A percentile compares a stretch with the other conserved stretches of the same genome.
These are phyloP conservation scores for Tetrahymena malaccensis DNA, from an alignment of 73 alveolate species.

Conservation along the genomic window DNA sequence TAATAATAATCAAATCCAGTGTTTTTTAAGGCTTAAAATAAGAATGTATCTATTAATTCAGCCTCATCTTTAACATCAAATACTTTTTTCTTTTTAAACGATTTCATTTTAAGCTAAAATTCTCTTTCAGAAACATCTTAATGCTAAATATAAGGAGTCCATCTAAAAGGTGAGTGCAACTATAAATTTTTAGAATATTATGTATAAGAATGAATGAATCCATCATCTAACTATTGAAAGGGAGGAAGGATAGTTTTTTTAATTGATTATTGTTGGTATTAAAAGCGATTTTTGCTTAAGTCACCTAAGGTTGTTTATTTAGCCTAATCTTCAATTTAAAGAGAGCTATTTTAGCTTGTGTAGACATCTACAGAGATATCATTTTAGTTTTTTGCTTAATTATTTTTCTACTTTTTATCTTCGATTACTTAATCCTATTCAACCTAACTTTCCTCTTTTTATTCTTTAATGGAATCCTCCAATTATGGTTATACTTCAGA, in stretches of 20 bases:
- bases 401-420: too few relatives aligned
- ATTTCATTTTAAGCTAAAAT: constrained; percentile 26
- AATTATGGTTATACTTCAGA: neutral
- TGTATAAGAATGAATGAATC: neutral
- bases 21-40: constrained; percentile 33
- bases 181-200: neutral
- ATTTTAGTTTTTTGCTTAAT: neutral
- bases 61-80: constrained; percentile 21
- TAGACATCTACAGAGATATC: neutral
- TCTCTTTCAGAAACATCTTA: constrained; percentile 12
- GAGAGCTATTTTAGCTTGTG: neutral
- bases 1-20: constrained; percentile 38
- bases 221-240: neutral
- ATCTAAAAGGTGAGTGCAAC: constrained; percentile 23
- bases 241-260: neutral
- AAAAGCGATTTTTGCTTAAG: neutral
- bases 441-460: neutral
- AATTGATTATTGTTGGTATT: neutral
- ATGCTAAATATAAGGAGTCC: constrained; percentile 35
- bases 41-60: constrained; percentile 30
- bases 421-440: neutral
- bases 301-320: neutral
- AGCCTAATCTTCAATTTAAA: neutral
- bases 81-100: constrained; percentile 5
- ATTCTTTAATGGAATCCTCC: neutral